Percentiles rank a stretch among this genome's conserved stretches.
phyloP scores from a whole-genome alignment of 805 yeast genomes.

The Lipomyces mesembrius region DNA sequence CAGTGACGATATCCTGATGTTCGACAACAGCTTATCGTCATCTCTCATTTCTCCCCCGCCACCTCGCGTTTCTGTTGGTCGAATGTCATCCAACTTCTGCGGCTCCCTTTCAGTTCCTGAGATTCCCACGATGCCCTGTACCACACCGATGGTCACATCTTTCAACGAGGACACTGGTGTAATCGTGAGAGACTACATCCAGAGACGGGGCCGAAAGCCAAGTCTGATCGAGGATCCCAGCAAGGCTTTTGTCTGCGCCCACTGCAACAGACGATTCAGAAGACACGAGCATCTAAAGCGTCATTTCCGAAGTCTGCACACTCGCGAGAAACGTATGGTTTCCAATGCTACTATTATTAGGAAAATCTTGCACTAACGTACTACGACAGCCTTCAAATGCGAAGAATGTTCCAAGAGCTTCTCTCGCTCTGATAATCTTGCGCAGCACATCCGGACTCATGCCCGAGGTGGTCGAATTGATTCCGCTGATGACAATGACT shows the following conservation, averaged over 20 bases:
- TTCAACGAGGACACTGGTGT: not conserved
- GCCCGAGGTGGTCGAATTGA: conserved; percentile 11
- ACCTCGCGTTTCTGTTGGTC: conserved; percentile 1
- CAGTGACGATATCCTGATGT: not conserved
- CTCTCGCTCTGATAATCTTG: conserved; percentile 46
- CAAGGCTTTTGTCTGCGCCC: conserved; percentile 47
- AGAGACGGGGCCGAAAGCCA: conserved; percentile 36
- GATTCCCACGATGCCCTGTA: not conserved
- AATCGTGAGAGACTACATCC: conserved; percentile 19
- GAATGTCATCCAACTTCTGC: conserved; percentile 13
- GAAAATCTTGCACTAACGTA: not conserved
- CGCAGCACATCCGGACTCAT: conserved; percentile 46
- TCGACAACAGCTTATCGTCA: conserved; percentile 8
- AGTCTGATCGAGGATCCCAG: conserved; percentile 32
- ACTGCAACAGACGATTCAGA: conserved; percentile 48
- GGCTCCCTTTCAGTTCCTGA: conserved; percentile 3
- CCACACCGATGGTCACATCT: not conserved
- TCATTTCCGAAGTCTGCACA: conserved; percentile 71
- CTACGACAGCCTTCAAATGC: conserved; percentile 41
- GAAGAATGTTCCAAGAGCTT: conserved; percentile 44
- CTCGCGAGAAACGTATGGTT: conserved; percentile 55
- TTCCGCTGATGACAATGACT: conserved; percentile 2
- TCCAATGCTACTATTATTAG: not conserved
- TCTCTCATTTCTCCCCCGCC: conserved; percentile 8
- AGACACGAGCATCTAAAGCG: conserved; percentile 52